Conservation (phyloP, 441 rosid genomes). For the Syzygium syzygioides region DNA sequence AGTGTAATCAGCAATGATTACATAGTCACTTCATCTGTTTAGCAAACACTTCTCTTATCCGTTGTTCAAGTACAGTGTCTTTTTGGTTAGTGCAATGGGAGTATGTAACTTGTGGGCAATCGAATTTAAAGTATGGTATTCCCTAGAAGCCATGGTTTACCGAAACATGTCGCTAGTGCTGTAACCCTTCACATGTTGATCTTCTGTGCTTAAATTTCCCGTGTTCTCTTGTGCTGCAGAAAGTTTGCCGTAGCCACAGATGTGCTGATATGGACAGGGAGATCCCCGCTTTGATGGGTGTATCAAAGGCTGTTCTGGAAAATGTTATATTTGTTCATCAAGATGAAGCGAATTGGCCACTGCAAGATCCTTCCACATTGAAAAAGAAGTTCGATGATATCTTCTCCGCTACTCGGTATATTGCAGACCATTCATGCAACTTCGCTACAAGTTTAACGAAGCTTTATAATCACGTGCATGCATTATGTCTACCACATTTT, state of each 20-base stretch:
- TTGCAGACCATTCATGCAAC: background rate
- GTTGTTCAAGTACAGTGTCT: background rate
- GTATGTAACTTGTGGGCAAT: background rate
- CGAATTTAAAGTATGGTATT: background rate
- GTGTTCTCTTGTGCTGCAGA: conserved; percentile 38
- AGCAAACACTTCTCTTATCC: background rate
- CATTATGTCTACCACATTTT: background rate
- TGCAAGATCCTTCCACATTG: conserved; percentile 92
- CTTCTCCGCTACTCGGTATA: conserved; percentile 89
- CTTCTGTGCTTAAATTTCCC: background rate
- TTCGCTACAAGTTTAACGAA: background rate
- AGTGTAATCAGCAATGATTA: background rate
- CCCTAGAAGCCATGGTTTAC: background rate
- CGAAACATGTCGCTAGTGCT: background rate
- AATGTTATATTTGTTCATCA: conserved; percentile 97
- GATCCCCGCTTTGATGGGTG: conserved; percentile 97
- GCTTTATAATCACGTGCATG: background rate
- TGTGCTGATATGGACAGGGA: conserved; percentile 99
- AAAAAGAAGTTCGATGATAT: conserved; percentile 99
- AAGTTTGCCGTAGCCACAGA: conserved; percentile 96
- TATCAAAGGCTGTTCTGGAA: conserved; percentile 91
- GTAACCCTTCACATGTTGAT: background rate
- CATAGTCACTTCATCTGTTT: background rate
- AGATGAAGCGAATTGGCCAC: conserved; percentile 98
- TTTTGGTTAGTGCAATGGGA: background rate